These are phyloP conservation scores for Thyridium curvatum DNA, from an alignment of 2,329 filamentous ascomycete species.

Conservation along the genomic window DNA sequence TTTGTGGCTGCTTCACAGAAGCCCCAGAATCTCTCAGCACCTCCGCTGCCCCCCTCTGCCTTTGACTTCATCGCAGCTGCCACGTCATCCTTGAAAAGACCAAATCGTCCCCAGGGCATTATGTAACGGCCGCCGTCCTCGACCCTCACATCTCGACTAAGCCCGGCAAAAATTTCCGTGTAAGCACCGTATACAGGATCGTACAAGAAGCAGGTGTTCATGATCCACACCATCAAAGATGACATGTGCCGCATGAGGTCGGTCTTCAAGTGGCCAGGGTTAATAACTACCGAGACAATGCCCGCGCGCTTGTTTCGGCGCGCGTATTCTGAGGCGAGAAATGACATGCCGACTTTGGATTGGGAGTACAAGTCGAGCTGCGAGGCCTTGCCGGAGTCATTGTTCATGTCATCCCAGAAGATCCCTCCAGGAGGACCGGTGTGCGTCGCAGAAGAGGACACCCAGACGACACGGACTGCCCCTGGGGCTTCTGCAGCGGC, in stretches of 20 bases:
- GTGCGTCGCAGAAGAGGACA: slow-evolving; percentile 11
- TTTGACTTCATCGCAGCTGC: slow-evolving; percentile 17
- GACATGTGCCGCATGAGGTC: slow-evolving; percentile 13
- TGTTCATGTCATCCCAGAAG: slow-evolving; percentile 5
- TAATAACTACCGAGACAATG: slow-evolving; percentile 16
- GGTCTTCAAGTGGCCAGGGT: slow-evolving; percentile 18
- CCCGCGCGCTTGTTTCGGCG: slow-evolving; percentile 12
- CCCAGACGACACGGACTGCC: slow-evolving; percentile 16
- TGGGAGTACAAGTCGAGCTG: slow-evolving; percentile 7
- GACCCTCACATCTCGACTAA: slow-evolving; percentile 33
- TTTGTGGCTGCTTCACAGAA: too few relatives aligned
- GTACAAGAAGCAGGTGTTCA: slow-evolving; percentile 10
- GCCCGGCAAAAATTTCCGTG: slow-evolving; percentile 31
- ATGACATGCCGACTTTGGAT: slow-evolving; percentile 11
- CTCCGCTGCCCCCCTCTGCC: slow-evolving; percentile 29
- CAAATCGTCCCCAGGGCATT: slow-evolving; percentile 32
- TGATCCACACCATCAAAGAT: too few relatives aligned
- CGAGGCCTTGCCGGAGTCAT: slow-evolving; percentile 1
- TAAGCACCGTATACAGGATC: slow-evolving; percentile 24
- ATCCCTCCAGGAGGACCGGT: slow-evolving; percentile 6
- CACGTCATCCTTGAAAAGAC: slow-evolving; percentile 21
- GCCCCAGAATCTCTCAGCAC: slow-evolving; percentile 30
- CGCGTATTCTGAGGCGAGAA: slow-evolving; percentile 13
- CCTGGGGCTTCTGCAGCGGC: slow-evolving; percentile 5
- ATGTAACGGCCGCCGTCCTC: too few relatives aligned